These are phyloP conservation scores for Bruguiera hainesii DNA, from an alignment of 441 rosid species.

Conservation along the genomic window DNA sequence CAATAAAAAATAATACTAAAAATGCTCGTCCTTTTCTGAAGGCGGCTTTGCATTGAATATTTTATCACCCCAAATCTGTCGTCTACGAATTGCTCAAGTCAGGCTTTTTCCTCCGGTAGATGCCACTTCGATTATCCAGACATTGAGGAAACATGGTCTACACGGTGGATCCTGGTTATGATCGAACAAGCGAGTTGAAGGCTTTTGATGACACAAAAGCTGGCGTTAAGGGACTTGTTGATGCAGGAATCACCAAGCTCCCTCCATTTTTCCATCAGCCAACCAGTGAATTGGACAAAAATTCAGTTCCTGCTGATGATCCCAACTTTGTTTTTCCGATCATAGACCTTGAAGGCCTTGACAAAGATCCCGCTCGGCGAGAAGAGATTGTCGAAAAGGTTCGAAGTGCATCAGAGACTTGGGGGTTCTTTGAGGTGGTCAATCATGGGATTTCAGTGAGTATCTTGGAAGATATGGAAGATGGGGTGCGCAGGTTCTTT, in stretches of 20 bases:
- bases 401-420: conserved; percentile 31
- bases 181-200: conserved; percentile 18
- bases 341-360: conserved; percentile 29
- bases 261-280: conserved; percentile 20
- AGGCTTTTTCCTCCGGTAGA: too few species aligned
- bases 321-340: conserved; percentile 24
- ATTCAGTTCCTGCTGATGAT: not conserved
- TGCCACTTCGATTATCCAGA: not conserved
- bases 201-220: conserved; percentile 29
- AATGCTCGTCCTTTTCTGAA: too few species aligned
- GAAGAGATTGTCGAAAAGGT: conserved; percentile 26
- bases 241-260: conserved; percentile 21
- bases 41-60: too few species aligned
- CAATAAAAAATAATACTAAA: too few species aligned
- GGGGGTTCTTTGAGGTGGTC: conserved; percentile 54
- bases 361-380: not conserved
- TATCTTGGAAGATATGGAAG: conserved; percentile 32
- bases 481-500: conserved; percentile 29
- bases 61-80: too few species aligned
- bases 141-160: not conserved
- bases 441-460: conserved; percentile 40
- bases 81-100: too few species aligned
- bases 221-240: conserved; percentile 37
- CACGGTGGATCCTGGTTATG: not conserved
- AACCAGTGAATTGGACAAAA: not conserved